phyloP scores from a whole-genome alignment of 768 basidiomycete genomes.

The Thelephora aurantiotincta region DNA sequence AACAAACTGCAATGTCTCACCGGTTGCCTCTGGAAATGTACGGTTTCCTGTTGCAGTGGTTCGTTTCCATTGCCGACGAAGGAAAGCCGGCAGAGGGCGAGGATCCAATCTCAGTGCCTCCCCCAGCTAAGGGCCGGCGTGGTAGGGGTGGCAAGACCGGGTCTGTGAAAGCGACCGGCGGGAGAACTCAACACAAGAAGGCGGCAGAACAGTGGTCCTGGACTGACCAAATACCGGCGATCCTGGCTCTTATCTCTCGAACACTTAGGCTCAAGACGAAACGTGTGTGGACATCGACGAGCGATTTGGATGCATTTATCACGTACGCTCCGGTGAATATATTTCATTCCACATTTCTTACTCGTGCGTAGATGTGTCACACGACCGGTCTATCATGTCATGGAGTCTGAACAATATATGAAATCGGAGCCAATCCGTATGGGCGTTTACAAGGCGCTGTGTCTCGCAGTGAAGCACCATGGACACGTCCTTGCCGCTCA shows the following conservation, averaged over 20 bases:
- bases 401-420: conserved; percentile 81
- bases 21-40: conserved; percentile 78
- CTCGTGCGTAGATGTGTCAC: conserved; percentile 59
- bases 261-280: conserved; percentile 55
- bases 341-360: background rate
- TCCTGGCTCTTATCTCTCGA: conserved; percentile 58
- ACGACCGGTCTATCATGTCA: conserved; percentile 75
- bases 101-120: conserved; percentile 23
- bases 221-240: conserved; percentile 59
- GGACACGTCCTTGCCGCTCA: conserved; percentile 74
- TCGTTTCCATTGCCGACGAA: conserved; percentile 69
- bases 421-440: conserved; percentile 57
- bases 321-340: conserved; percentile 34
- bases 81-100: conserved; percentile 41
- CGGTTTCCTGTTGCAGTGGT: conserved; percentile 88
- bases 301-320: conserved; percentile 77
- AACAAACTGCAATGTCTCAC: conserved; percentile 45
- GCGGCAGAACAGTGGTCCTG: conserved; percentile 48
- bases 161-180: conserved; percentile 39
- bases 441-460: conserved; percentile 80
- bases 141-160: conserved; percentile 48
- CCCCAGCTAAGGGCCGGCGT: conserved; percentile 34
- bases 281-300: conserved; percentile 82
- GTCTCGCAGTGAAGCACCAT: conserved; percentile 84
- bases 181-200: conserved; percentile 27